Evolutionary conservation across 1,284 basidiomycete species (phyloP).

Genomic region (Moesziomyces sp.): DNA sequence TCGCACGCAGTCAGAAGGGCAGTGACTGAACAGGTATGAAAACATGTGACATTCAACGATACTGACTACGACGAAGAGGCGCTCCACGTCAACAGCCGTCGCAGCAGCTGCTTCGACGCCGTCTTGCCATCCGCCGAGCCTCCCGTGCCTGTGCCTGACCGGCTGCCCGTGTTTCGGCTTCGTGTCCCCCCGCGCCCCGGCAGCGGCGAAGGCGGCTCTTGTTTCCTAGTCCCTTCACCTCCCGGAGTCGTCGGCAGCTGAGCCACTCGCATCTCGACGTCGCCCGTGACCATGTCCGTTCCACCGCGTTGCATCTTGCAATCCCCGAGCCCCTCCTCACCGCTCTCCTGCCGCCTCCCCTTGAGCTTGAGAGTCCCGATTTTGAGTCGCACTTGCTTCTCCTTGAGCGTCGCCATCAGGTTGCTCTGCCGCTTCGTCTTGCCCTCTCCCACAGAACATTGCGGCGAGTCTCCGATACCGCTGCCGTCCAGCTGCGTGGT

Average conservation of each 20-base stretch:
- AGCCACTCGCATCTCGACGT: neutral
- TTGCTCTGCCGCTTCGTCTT: conserved; percentile 8
- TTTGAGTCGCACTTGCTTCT: conserved; percentile 37
- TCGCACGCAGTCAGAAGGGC: too few relatives aligned
- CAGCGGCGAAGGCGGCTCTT: neutral
- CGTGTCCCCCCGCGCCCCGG: neutral
- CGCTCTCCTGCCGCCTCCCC: conserved; percentile 13
- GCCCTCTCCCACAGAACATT: conserved; percentile 2
- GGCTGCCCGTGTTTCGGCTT: conserved; percentile 12
- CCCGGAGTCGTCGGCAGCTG: neutral
- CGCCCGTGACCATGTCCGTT: neutral
- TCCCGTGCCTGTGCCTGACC: conserved; percentile 3
- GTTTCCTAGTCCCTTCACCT: neutral
- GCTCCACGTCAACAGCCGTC: conserved; percentile 37
- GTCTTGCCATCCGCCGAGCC: conserved; percentile 5
- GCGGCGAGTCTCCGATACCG: conserved; percentile 23
- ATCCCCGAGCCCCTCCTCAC: neutral
- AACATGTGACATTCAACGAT: too few relatives aligned
- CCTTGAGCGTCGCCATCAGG: conserved; percentile 42
- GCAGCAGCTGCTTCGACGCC: conserved; percentile 28
- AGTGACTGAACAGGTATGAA: too few relatives aligned
- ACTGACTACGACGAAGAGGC: conserved; percentile 8
- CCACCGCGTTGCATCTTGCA: neutral
- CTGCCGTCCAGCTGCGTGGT: neutral
- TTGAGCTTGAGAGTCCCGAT: conserved; percentile 31